Base-by-base conservation (phyloP, 1,284 basidiomycete genomes). In the Sanghuangporus sanghuang region DNA sequence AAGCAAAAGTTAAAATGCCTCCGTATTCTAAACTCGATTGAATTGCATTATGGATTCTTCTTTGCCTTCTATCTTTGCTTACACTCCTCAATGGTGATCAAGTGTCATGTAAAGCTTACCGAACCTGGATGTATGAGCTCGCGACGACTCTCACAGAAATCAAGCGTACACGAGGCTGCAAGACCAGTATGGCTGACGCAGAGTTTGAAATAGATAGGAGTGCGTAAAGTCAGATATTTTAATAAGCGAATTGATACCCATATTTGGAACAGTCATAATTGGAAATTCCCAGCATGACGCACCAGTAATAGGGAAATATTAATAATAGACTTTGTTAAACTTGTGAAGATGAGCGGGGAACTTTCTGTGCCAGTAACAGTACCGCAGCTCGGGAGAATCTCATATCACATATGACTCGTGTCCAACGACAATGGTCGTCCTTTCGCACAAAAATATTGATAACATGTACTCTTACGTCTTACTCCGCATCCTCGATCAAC, bases 211-310 rank as follows among this genome's bases (percentile, higher is more conserved):
- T 54, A 36, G 53, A 54, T 54, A 36, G 36, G 44, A n/a, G 21
- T 18, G 44, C 16, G 8, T 16, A 54, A 36, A 35, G 9, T 2
- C 32, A 54, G 42, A 39, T 50, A 50, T 57, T 57, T 62, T 57
- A 57, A 57, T 54, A 62, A 62, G 54, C 61, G 55, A 62, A 55
- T 42, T 49, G 38, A 21, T n/a, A 23, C 16, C 61, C 61, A 36
- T 35, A 49, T 57, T 38, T 57, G 56, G 60, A 42, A 36, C 16
- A 21, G 4, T 32, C 40, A 8, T 27, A 27, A 52, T 9, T 27
- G 49, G 16, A 16, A 18, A 36, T 54, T 54, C 36, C 35, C 53
- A 35, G 53, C 36, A 38, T 54, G 27, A 54, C 32, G 32, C 53
- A 32, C 14, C 18, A 32, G 27, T 7, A 53, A 35, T 9, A 16